Base-by-base conservation (phyloP, 352 stramenopile species). In the Globisporangium carolinianum region DNA sequence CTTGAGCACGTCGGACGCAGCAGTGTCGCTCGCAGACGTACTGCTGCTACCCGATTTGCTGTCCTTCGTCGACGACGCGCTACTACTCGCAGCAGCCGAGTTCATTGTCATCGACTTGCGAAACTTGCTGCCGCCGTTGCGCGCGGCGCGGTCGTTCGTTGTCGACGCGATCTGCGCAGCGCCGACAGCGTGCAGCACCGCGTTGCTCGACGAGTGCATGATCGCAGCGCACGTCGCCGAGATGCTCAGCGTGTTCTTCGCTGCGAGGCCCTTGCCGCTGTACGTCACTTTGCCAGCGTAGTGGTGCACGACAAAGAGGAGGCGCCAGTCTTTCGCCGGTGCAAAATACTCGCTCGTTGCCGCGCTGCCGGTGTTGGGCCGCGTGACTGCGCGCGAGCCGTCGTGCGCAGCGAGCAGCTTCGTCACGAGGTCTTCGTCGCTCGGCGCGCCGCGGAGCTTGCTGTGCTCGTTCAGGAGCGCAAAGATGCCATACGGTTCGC, bases 121-220 rank as follows among this genome's bases (percentile, higher is more conserved):
- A 24, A 85, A 51, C 72, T 76, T 10, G 69, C 80, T 10, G 63
- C 67, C 6, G 62, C 41, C 12, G 11, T 35, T 36, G 18, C 52
- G 55, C 15, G 63, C 67, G 37, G 65, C 67, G 47, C 75, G 83
- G 39, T 80, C 74, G 53, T 62, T 83, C 2, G 75, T 80, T 11
- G 74, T 75, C 32, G 76, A 69, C 48, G 81, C 72, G 50, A 89
- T 76, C 55, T 91, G 81, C 37, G 81, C 74, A 1, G 76, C 75
- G 0, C 81, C 81, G 11, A 91, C 78, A 36, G 81, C 81, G 55
- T 82, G 78, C 11, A 91, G 65, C 24, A 91, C 78, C 6, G 68
- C 70, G 63, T 94, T 94, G 52, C 82, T 91, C 18, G 83, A 94
- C 12, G 81, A 91, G 32, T 91, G 81, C 75, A 94, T 88, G 49